Percentiles rank a stretch among this genome's conserved stretches.
phyloP scores from a whole-genome alignment of 1,139 yeast genomes.

The Protomyces pachydermus region DNA sequence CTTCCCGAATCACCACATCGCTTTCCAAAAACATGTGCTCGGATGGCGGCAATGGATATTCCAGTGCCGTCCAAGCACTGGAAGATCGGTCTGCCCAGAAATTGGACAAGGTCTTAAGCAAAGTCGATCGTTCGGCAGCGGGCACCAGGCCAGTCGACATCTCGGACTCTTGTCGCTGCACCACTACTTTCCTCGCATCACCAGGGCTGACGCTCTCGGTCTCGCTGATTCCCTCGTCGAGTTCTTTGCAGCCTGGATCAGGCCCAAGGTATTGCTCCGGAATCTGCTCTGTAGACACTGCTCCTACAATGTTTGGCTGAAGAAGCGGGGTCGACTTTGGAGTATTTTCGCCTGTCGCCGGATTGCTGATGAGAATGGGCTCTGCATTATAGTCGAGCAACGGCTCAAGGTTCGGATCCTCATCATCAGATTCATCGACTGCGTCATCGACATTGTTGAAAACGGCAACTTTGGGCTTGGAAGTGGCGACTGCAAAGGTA shows the following conservation, averaged over 20 bases:
- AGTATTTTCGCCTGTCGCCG: constrained; percentile 12
- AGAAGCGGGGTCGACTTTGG: background rate
- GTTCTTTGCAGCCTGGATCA: background rate
- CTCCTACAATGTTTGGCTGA: background rate
- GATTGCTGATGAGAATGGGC: constrained; percentile 9
- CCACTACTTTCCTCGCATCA: background rate
- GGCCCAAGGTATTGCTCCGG: constrained; percentile 11
- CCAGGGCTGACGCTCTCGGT: background rate
- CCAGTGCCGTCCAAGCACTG: constrained; percentile 88
- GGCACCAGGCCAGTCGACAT: constrained; percentile 27
- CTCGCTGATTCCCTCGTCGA: background rate
- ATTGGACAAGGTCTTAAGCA: constrained; percentile 76
- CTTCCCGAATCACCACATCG: constrained; percentile 89
- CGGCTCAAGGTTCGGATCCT: constrained; percentile 33
- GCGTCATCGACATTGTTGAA: constrained; percentile 88
- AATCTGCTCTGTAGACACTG: constrained; percentile 1
- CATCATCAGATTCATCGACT: constrained; percentile 47
- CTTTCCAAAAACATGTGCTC: constrained; percentile 94
- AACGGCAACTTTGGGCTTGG: constrained; percentile 86
- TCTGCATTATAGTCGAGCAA: constrained; percentile 14
- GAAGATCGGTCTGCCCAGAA: constrained; percentile 99
- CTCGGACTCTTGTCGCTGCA: background rate
- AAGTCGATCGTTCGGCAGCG: constrained; percentile 60
- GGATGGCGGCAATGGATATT: constrained; percentile 67
- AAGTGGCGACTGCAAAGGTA: constrained; percentile 69